Percentiles rank a stretch among this genome's conserved stretches.
Evolutionary conservation across 2,329 filamentous ascomycete species (phyloP).

Genomic region (Colletotrichum liaoningense): DNA sequence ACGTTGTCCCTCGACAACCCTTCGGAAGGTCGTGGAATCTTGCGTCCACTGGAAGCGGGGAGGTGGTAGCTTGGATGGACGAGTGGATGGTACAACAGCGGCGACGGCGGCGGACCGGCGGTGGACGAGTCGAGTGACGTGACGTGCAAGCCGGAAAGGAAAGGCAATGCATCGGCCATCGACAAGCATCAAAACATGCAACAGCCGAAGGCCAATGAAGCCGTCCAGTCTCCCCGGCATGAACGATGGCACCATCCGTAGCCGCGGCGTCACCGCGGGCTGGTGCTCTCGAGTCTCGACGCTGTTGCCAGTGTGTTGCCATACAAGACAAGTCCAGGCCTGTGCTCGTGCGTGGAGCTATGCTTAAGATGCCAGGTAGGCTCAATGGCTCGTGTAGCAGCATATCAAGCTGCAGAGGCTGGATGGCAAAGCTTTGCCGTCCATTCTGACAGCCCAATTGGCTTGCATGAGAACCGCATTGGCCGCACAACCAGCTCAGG

Average conservation of each 20-base stretch:
- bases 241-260: constrained; percentile 16
- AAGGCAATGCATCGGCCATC: constrained; percentile 9
- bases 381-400: not conserved
- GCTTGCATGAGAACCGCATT: constrained; percentile 14
- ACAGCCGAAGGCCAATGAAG: not conserved
- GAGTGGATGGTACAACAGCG: constrained; percentile 29
- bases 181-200: not conserved
- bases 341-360: constrained; percentile 21
- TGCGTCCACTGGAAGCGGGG: constrained; percentile 27
- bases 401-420: constrained; percentile 6
- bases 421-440: not conserved
- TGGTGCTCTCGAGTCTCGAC: not conserved
- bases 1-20: constrained; percentile 25
- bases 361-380: constrained; percentile 14
- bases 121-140: not conserved
- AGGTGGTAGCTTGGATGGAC: constrained; percentile 10
- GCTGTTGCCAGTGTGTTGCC: not conserved
- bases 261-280: not conserved
- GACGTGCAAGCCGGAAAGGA: not conserved
- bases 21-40: constrained; percentile 35
- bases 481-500: constrained; percentile 1
- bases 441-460: constrained; percentile 7
- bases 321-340: not conserved
- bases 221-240: not conserved
- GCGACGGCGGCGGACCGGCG: constrained; percentile 12